phyloP scores from a whole-genome alignment of 257 asterid species.

The Solanum dulcamara region DNA sequence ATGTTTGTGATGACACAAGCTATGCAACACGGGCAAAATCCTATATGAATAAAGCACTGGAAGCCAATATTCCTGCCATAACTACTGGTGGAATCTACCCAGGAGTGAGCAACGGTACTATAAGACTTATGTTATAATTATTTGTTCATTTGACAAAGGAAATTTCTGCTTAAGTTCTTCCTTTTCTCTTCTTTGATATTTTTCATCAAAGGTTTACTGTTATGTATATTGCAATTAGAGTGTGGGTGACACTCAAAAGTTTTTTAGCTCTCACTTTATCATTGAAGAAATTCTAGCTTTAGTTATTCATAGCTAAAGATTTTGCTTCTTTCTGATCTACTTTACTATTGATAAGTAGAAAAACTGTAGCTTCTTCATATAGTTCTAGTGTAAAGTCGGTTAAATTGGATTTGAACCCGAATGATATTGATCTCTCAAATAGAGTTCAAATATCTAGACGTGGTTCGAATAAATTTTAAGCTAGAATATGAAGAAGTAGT shows the following conservation, averaged over 20 bases:
- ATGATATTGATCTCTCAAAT: background rate
- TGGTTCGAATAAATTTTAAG: background rate
- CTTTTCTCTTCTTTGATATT: background rate
- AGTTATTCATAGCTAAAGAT: background rate
- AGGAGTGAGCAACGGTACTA: slow-evolving; percentile 93
- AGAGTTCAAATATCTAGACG: background rate
- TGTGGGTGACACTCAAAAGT: background rate
- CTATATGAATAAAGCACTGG: slow-evolving; percentile 52
- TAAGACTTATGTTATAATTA: slow-evolving; percentile 25
- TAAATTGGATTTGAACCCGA: background rate
- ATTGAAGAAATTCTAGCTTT: background rate
- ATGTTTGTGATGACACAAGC: slow-evolving; percentile 90
- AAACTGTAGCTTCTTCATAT: background rate
- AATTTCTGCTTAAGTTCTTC: background rate
- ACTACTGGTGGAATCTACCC: slow-evolving; percentile 96
- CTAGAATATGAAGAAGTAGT: background rate
- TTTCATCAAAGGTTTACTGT: background rate
- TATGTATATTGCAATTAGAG: background rate
- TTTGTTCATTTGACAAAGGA: background rate
- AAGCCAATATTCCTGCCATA: slow-evolving; percentile 80
- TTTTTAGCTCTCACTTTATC: background rate
- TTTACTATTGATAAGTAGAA: background rate
- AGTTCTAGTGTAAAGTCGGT: background rate
- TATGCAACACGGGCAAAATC: slow-evolving; percentile 70
- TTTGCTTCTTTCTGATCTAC: background rate